Base-by-base conservation (phyloP, 345 rosid genomes). In the Leavenworthia alabamica region DNA sequence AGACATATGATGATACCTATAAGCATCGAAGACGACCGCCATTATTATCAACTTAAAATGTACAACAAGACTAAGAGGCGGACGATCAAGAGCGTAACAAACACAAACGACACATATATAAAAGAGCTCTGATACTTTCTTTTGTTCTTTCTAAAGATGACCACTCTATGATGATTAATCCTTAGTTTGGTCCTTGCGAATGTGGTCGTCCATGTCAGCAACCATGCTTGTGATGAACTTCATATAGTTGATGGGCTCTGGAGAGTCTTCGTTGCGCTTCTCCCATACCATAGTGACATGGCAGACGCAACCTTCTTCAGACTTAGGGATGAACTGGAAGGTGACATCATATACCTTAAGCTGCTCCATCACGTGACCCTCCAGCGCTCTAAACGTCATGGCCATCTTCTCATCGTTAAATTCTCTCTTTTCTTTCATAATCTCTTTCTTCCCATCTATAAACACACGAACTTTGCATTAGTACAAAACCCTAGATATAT, bases 241-340 rank as follows among this genome's bases (percentile, higher is more conserved):
- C 60, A 63, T 51, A 42, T 63, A 63, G 8, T 29, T 19, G 42
- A 51, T 29, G 13, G 68, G 60, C 28, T 41, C 68, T 3, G 42
- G 70, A 12, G 55, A 44, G 28, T 66, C 47, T 35, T 55, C 46
- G 29, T 55, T 11, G 27, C 62, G 44, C 54, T 65, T 65, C 37
- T 44, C 70, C 70, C 70, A 65, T 0, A 44, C 13, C 70, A 65
- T 15, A 44, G 62, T 65, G 36, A 65, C n/a, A 32, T 65, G 54
- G 62, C 62, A 65, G 36, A 54, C 19, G 22, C 70, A 55, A 6
- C 70, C 70, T 33, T 65, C 62, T 35, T 35, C 17, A 0, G 56
- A 35, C 39, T 27, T 16, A 2, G 56, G 63, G 22, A 33, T 5
- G 46, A 66, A 66, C 7, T 55, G 45, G 26, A 23, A 55, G 22